Evolutionary conservation across 192 early-diverging fungal genomes (phyloP).

Genomic region (Powellomyces hirtus): DNA sequence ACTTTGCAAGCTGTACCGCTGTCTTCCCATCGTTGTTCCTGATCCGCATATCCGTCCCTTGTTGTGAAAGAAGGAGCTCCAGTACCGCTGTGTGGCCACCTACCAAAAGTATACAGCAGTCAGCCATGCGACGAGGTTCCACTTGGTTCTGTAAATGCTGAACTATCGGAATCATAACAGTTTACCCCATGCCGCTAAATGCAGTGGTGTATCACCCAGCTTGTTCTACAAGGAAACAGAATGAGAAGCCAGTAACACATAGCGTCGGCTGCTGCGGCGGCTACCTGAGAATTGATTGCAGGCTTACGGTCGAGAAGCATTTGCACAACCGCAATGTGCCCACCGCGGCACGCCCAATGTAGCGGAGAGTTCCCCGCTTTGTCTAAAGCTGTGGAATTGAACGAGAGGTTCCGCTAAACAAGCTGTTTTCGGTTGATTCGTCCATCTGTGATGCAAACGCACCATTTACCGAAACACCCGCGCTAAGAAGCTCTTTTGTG

Average conservation of each 20-base stretch:
- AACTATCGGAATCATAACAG: neutral
- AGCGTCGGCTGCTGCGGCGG: neutral
- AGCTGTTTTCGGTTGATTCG: neutral
- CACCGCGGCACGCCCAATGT: constrained; percentile 54
- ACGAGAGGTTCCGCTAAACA: neutral
- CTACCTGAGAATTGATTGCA: constrained; percentile 41
- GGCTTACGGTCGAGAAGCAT: constrained; percentile 38
- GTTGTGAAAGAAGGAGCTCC: constrained; percentile 30
- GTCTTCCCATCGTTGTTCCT: constrained; percentile 50
- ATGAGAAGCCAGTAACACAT: neutral
- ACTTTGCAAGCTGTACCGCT: constrained; percentile 36
- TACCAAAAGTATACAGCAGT: neutral
- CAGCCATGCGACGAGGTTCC: neutral
- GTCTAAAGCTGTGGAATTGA: constrained; percentile 31
- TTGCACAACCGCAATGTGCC: constrained; percentile 45
- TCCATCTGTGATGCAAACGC: neutral
- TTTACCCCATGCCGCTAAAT: constrained; percentile 51
- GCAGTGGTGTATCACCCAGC: constrained; percentile 54
- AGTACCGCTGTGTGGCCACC: constrained; percentile 38
- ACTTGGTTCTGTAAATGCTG: neutral
- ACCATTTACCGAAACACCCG: constrained; percentile 52
- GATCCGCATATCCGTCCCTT: constrained; percentile 32
- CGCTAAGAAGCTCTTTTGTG: constrained; percentile 40
- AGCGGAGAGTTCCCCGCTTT: constrained; percentile 54
- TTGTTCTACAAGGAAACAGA: constrained; percentile 44